phyloP scores from a whole-genome alignment of 352 stramenopile species.

The Phytophthora ramorum region DNA sequence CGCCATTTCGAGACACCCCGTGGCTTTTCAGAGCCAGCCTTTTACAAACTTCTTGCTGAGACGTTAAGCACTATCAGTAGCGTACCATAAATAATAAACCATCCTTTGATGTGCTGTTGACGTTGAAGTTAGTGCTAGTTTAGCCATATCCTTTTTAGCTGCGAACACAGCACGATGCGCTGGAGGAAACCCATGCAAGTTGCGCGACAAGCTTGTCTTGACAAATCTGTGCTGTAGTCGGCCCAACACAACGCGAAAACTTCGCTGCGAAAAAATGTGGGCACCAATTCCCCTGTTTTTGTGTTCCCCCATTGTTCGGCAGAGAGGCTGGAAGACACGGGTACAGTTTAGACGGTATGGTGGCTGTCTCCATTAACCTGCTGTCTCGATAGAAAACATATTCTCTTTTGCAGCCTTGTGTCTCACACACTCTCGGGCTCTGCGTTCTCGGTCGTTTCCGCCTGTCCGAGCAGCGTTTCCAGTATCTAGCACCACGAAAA shows the following conservation, averaged over 20 bases:
- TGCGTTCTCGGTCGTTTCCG: constrained; percentile 3
- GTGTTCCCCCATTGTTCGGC: constrained; percentile 7
- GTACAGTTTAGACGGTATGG: constrained; percentile 32
- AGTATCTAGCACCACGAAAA: constrained; percentile 11
- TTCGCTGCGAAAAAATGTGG: neutral
- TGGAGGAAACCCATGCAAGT: constrained; percentile 7
- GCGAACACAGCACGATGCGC: constrained; percentile 4
- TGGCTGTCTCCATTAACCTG: constrained; percentile 19
- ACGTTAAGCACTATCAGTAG: neutral
- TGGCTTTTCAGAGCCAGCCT: constrained; percentile 44
- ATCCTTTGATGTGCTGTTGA: neutral
- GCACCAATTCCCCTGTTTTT: neutral
- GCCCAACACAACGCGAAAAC: neutral
- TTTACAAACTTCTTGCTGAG: constrained; percentile 56
- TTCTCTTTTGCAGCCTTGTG: constrained; percentile 26
- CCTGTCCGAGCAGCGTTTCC: constrained; percentile 27
- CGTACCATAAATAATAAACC: neutral
- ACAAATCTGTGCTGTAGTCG: neutral
- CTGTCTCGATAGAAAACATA: constrained; percentile 28
- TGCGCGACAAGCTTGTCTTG: neutral
- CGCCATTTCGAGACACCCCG: constrained; percentile 59
- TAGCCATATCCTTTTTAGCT: constrained; percentile 9
- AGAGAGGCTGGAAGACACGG: constrained; percentile 26
- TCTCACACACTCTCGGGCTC: constrained; percentile 2
- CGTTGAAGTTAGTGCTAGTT: constrained; percentile 13